A percentile compares a stretch with the other conserved stretches of the same genome.
Evolutionary conservation across 169 alveolate species (phyloP).

Genomic region (Perkinsus olseni): DNA sequence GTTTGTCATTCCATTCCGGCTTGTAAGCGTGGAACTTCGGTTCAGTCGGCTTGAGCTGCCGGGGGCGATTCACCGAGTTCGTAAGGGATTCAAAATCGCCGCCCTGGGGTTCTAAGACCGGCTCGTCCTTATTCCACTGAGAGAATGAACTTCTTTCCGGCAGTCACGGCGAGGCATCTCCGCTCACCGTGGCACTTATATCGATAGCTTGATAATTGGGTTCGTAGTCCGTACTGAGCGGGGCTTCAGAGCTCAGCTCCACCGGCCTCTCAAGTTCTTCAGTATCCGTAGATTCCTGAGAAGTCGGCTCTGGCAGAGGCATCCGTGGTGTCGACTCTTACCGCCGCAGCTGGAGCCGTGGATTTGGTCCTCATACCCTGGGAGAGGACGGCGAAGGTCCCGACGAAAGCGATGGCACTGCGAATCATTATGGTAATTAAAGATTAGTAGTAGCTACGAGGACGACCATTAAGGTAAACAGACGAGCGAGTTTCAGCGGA

Average conservation of each 20-base stretch:
- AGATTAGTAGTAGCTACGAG: background rate
- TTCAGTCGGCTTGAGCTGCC: background rate
- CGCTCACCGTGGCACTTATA: background rate
- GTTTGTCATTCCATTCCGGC: background rate
- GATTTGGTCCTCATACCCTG: background rate
- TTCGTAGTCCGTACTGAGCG: background rate
- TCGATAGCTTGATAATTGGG: background rate
- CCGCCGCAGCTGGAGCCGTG: too few species aligned
- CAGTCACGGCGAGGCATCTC: background rate
- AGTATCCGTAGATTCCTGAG: background rate
- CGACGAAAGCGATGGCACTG: background rate
- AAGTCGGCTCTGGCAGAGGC: background rate
- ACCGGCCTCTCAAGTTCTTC: background rate
- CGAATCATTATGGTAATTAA: background rate
- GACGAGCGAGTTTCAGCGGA: too few species aligned
- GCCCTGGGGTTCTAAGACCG: background rate
- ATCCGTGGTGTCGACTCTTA: too few species aligned
- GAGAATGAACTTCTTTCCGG: background rate
- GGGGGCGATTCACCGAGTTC: background rate
- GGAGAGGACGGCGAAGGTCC: background rate
- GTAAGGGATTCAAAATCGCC: background rate
- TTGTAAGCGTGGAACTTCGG: background rate
- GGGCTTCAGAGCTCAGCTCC: background rate
- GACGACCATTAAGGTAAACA: too few species aligned
- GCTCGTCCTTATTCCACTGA: background rate